A percentile compares a stretch with the other conserved stretches of the same genome.
Conservation (phyloP, 2,329 filamentous ascomycete species). For the Penicillium sp. region DNA sequence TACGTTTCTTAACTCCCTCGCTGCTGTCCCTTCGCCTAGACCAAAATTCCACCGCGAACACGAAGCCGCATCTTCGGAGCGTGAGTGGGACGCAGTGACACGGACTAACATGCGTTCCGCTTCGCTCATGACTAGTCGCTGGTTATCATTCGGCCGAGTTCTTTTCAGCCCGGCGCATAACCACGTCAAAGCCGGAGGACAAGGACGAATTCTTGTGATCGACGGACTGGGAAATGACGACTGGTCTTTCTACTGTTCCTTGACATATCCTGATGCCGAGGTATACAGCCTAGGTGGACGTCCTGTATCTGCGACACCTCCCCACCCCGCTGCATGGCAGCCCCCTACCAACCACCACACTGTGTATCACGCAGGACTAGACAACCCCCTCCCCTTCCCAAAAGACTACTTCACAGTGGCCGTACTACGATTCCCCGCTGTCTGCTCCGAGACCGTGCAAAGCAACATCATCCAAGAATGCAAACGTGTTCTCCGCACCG, state of each 20-base stretch:
- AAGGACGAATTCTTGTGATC: slow-evolving; percentile 49
- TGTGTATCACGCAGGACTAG: slow-evolving; percentile 43
- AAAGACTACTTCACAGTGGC: slow-evolving; percentile 48
- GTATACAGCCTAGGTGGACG: slow-evolving; percentile 47
- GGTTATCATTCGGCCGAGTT: slow-evolving; percentile 52
- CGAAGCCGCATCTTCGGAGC: slow-evolving; percentile 44
- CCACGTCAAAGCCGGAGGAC: slow-evolving; percentile 42
- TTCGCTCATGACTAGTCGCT: slow-evolving; percentile 53
- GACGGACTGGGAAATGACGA: slow-evolving; percentile 54
- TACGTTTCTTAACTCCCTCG: slow-evolving; percentile 29
- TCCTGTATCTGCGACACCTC: slow-evolving; percentile 32
- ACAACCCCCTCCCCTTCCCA: slow-evolving; percentile 48
- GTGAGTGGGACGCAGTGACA: slow-evolving; percentile 43
- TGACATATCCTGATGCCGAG: slow-evolving; percentile 48
- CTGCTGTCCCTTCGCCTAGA: slow-evolving; percentile 22
- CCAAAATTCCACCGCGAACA: slow-evolving; percentile 31
- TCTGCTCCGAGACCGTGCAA: slow-evolving; percentile 46
- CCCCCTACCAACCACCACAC: slow-evolving; percentile 46
- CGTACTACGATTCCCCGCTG: slow-evolving; percentile 49
- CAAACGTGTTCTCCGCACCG: slow-evolving; percentile 50
- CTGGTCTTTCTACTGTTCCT: slow-evolving; percentile 54
- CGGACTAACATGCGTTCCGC: slow-evolving; percentile 51
- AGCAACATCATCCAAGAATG: slow-evolving; percentile 50
- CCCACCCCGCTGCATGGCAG: slow-evolving; percentile 44
- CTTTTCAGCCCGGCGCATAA: slow-evolving; percentile 52